A percentile compares a stretch with the other conserved stretches of the same genome.
Evolutionary conservation across 2,329 filamentous ascomycete species (phyloP).

Genomic region (Venturia pyrina): DNA sequence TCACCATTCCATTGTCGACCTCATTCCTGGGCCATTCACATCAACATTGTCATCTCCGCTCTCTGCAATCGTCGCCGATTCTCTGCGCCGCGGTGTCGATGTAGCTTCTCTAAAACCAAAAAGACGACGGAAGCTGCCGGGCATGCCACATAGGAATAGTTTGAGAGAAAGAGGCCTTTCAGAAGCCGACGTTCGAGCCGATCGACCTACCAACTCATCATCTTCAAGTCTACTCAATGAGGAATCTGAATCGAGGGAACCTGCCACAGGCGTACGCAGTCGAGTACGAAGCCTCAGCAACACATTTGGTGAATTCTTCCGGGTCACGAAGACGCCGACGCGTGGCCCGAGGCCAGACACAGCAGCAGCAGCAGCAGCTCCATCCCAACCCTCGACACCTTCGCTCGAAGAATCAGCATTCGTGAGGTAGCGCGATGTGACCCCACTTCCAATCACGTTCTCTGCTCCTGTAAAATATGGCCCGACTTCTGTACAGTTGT

Average conservation of each 20-base stretch:
- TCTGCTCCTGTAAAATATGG: not conserved
- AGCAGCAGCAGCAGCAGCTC: not conserved
- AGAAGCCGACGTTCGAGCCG: slow-evolving; percentile 3
- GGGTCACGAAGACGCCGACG: not conserved
- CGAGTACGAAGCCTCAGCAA: slow-evolving; percentile 8
- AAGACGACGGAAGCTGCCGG: slow-evolving; percentile 7
- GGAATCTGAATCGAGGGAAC: not conserved
- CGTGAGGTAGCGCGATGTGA: not conserved
- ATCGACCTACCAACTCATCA: not conserved
- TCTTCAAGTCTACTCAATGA: not conserved
- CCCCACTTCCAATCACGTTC: not conserved
- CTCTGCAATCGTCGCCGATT: slow-evolving; percentile 54
- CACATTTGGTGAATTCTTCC: slow-evolving; percentile 11
- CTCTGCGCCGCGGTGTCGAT: slow-evolving; percentile 43
- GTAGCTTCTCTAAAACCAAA: not conserved
- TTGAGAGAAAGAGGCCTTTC: slow-evolving; percentile 4
- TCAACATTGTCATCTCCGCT: slow-evolving; percentile 51
- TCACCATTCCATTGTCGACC: slow-evolving; percentile 38
- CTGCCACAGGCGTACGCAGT: not conserved
- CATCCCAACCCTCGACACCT: not conserved
- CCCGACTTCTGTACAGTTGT: not conserved
- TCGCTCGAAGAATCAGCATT: not conserved
- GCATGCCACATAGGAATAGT: slow-evolving; percentile 6
- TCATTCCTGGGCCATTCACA: slow-evolving; percentile 49
- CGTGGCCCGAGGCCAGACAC: not conserved